Base-by-base conservation (phyloP, 148 eudicot genomes). In the Salicornia ramosissima region DNA sequence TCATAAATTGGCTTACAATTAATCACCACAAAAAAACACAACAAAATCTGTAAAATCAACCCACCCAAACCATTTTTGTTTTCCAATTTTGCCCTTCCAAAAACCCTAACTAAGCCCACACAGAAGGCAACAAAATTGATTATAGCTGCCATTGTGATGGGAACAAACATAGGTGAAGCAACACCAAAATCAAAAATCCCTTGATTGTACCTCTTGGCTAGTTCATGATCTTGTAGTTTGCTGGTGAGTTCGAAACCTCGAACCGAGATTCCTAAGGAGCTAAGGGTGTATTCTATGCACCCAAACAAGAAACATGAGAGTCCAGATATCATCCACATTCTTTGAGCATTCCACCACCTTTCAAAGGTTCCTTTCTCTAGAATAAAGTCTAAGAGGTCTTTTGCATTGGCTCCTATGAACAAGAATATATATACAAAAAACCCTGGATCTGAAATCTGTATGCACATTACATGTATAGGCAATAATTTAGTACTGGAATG, bases 1-100 rank as follows among this genome's bases (percentile, higher is more conserved):
- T 85, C 86, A 75, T 86, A 85, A 15, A 88, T 10, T 22, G 97
- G 95, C 86, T 78, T 83, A 12, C 81, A 65, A 68, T 91, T 91
- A 28, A 86, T 1, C 16, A 83, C 85, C 66, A 76, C 88, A 62
- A 88, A 83, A 30, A 88, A 91, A 10, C 82, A 79, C 49, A 91
- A 49, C 64, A 86, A 60, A 50, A 85, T 62, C 69, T 91, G 94
- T 59, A 82, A 26, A 12, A 79, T 60, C 21, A 80, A 13, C 24
- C 63, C 85, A 1, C 78, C 56, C 21, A 80, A 13, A n/a, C 63
- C 85, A 1, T 79, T 80, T n/a, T 70, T 67, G 21, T 42, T 54
- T 24, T 39, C 9, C 25, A 34, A 69, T 21, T 16, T 21, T 16
- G 75, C 75, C 18, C 29, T 71, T 6, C 59, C 24, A 34, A 74